Evolutionary conservation across 2,329 filamentous ascomycete genomes (phyloP).

Genomic region (Apiospora hydei): DNA sequence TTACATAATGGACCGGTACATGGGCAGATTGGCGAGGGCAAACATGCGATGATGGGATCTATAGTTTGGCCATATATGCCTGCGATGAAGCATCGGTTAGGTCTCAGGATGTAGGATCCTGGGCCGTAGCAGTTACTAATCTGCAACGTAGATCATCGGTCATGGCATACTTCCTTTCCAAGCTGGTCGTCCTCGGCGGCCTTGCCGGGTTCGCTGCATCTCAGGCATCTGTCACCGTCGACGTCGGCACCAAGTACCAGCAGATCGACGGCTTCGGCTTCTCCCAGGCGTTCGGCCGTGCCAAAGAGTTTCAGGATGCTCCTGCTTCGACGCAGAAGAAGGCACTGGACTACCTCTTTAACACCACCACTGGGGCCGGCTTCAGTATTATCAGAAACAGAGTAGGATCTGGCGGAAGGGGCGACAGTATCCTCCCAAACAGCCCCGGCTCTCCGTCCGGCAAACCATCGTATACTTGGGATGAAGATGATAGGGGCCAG

Average conservation of each 20-base stretch:
- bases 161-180: constrained; percentile 7
- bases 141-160: background rate
- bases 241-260: constrained; percentile 40
- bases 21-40: background rate
- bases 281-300: constrained; percentile 55
- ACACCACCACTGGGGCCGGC: constrained; percentile 52
- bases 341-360: constrained; percentile 55
- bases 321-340: constrained; percentile 40
- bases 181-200: constrained; percentile 1
- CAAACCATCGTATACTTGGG: constrained; percentile 53
- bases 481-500: constrained; percentile 56
- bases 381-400: constrained; percentile 59
- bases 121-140: background rate
- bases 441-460: constrained; percentile 51
- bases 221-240: constrained; percentile 39
- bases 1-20: background rate
- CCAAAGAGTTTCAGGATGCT: constrained; percentile 48
- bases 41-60: background rate
- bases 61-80: background rate
- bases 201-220: constrained; percentile 24
- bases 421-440: constrained; percentile 50
- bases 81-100: background rate
- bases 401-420: constrained; percentile 48
- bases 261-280: constrained; percentile 57
- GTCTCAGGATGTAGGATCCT: background rate